Evolutionary conservation across 108 stramenopile genomes (phyloP).

Genomic region (Nitzschia inconspicua): DNA sequence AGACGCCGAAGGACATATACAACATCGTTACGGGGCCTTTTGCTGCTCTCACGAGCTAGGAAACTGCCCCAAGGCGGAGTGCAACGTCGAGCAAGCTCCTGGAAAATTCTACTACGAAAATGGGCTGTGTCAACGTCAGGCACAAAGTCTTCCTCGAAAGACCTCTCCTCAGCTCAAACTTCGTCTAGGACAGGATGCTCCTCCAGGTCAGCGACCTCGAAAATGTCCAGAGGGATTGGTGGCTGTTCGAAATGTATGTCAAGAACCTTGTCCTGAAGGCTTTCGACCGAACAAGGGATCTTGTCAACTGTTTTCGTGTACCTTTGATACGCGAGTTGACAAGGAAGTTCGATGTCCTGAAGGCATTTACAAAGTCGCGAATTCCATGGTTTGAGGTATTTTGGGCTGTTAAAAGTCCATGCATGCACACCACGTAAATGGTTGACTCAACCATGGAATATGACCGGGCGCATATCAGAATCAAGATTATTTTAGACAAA

Average conservation of each 20-base stretch:
- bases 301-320: conserved; percentile 11
- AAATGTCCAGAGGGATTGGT: not conserved
- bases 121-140: conserved; percentile 7
- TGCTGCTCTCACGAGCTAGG: conserved; percentile 2
- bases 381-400: conserved; percentile 1
- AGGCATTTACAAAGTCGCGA: conserved; percentile 4
- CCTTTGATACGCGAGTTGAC: conserved; percentile 4
- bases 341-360: conserved; percentile 6
- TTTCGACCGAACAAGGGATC: conserved; percentile 5
- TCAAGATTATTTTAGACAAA: no score
- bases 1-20: not conserved
- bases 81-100: conserved; percentile 9
- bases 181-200: no score
- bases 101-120: conserved; percentile 18
- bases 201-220: not conserved
- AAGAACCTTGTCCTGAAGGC: conserved; percentile 16
- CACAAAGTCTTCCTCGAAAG: not conserved
- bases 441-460: no score
- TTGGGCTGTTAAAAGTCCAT: no score
- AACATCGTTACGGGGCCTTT: conserved; percentile 14
- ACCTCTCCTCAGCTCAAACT: no score
- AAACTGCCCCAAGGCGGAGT: not conserved
- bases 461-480: no score
- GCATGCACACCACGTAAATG: no score
- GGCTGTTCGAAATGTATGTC: conserved; percentile 9